Percentiles rank a stretch among this genome's conserved stretches.
These are phyloP conservation scores for Polytrichum commune DNA, from an alignment of 225 moss, liverwort and hornwort species.

Conservation along the genomic window DNA sequence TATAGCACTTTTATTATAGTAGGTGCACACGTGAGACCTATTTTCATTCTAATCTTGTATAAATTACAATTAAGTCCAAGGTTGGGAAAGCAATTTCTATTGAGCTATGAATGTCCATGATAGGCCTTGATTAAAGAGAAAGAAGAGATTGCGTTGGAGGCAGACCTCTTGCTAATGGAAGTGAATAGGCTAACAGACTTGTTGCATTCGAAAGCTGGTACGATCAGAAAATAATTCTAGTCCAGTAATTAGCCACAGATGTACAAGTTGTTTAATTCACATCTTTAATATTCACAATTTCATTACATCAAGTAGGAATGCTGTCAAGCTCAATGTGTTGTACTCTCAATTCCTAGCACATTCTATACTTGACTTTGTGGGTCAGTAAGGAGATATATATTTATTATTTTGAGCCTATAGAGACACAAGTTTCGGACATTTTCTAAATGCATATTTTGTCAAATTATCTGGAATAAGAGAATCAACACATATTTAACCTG, in stretches of 20 bases:
- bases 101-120: accelerated
- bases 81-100: not conserved
- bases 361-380: not conserved
- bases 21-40: not conserved
- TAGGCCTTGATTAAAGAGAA: constrained; percentile 68
- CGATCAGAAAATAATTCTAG: not conserved
- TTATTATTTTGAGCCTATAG: not conserved
- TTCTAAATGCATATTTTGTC: too few relatives aligned
- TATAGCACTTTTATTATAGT: not conserved
- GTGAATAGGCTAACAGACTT: constrained; percentile 78
- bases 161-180: constrained; percentile 90
- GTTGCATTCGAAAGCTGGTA: constrained; percentile 84
- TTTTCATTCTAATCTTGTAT: not conserved
- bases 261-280: not conserved
- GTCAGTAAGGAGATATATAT: not conserved
- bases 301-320: not conserved
- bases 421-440: too few relatives aligned
- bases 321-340: not conserved
- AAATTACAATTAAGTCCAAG: accelerated
- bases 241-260: not conserved
- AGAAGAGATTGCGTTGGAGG: constrained; percentile 78
- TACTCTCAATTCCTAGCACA: too few relatives aligned
- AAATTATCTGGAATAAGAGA: too few relatives aligned
- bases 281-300: too few relatives aligned
- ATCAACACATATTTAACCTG: too few relatives aligned